These are phyloP conservation scores for Otatea glauca DNA, from an alignment of 176 grass and related monocot genomes.

Conservation along the genomic window DNA sequence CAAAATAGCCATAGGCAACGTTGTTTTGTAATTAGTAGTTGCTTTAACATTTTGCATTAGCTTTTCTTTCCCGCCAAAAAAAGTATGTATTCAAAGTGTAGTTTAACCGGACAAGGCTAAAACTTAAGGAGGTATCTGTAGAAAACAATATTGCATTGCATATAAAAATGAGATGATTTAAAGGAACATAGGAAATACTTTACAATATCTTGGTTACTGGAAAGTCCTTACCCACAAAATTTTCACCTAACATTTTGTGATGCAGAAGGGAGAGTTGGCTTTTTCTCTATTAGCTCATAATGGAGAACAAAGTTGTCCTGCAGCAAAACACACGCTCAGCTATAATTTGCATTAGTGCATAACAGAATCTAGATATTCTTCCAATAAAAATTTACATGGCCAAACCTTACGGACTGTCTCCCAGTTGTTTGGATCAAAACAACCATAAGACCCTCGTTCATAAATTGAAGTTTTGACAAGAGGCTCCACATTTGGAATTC, in stretches of 20 bases:
- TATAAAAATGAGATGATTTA: conserved; percentile 14
- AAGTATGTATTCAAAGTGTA: not conserved
- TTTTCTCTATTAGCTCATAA: conserved; percentile 84
- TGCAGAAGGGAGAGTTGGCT: conserved; percentile 57
- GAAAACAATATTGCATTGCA: conserved; percentile 33
- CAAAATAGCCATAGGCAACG: not conserved
- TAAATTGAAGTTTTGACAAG: conserved; percentile 69
- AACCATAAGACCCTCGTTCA: conserved; percentile 84
- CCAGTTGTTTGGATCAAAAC: conserved; percentile 85
- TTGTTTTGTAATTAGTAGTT: not conserved
- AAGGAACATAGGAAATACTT: not conserved
- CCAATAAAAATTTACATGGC: conserved; percentile 11
- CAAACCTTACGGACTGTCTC: conserved; percentile 87
- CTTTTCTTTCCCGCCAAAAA: conserved; percentile 7
- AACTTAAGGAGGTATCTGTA: conserved; percentile 40
- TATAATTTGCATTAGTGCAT: conserved; percentile 20
- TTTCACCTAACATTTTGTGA: conserved; percentile 64
- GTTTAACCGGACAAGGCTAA: not conserved
- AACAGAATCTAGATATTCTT: conserved; percentile 23
- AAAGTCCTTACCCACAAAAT: not conserved
- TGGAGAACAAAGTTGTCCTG: conserved; percentile 90
- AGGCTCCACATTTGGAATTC: conserved; percentile 68
- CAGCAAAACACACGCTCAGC: conserved; percentile 28
- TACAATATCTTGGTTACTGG: not conserved
- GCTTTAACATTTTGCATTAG: not conserved